These are phyloP conservation scores for Leishmania martiniquensis DNA, from an alignment of 208 protist genomes.

Conservation along the genomic window DNA sequence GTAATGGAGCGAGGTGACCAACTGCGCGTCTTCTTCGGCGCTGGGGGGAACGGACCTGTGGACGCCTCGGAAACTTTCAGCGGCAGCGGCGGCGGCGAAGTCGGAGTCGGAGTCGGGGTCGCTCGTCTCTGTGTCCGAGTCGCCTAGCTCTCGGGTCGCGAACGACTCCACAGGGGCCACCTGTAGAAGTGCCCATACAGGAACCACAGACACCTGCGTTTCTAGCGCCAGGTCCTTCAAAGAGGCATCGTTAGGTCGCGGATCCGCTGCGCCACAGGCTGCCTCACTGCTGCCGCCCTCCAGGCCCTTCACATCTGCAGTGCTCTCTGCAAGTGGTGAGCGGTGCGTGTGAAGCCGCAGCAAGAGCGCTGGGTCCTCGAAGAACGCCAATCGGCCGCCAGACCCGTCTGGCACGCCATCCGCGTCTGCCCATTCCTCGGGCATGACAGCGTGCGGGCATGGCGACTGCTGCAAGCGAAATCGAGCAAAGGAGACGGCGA, in stretches of 20 bases:
- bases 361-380: constrained; percentile 30
- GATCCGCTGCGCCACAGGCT: not conserved
- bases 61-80: not conserved
- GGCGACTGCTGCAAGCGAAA: constrained; percentile 27
- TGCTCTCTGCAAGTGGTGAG: not conserved
- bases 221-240: not conserved
- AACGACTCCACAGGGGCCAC: constrained; percentile 9
- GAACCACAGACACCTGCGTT: constrained; percentile 21
- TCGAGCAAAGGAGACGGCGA: constrained; percentile 24
- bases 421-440: constrained; percentile 19
- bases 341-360: constrained; percentile 2
- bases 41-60: not conserved
- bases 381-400: constrained; percentile 13
- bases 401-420: constrained; percentile 14
- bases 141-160: not conserved
- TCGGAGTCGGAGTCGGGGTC: constrained; percentile 1
- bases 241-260: not conserved
- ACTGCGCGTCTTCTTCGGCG: constrained; percentile 20
- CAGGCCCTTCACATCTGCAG: not conserved
- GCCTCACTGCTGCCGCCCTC: not conserved
- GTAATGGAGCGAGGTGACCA: constrained; percentile 28
- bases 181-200: constrained; percentile 27
- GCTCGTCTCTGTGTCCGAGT: constrained; percentile 2
- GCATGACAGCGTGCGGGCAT: constrained; percentile 14
- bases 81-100: not conserved